phyloP scores from a whole-genome alignment of 768 basidiomycete genomes.

The Serendipita vermifera region DNA sequence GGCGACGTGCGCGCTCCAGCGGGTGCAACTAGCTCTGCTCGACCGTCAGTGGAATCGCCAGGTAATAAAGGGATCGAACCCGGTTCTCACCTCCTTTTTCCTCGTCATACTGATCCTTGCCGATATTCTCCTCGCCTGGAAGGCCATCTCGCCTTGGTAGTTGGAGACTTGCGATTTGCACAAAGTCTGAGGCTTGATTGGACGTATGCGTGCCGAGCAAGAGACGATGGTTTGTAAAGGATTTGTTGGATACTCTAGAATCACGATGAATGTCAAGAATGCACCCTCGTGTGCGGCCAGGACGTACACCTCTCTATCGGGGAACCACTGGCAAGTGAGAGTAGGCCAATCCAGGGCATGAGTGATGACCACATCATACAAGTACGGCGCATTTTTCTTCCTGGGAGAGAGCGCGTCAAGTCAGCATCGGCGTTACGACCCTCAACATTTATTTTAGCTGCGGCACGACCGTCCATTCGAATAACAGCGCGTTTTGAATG shows the following conservation, averaged over 20 bases:
- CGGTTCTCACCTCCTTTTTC: slow-evolving; percentile 49
- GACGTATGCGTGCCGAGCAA: slow-evolving; percentile 97
- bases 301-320: slow-evolving; percentile 83
- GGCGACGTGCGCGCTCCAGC: slow-evolving; percentile 72
- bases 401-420: slow-evolving; percentile 28
- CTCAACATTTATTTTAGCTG: no score
- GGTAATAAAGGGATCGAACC: not conserved
- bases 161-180: slow-evolving; percentile 89
- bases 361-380: slow-evolving; percentile 94
- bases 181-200: slow-evolving; percentile 82
- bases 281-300: no score
- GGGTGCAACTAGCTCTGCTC: slow-evolving; percentile 80
- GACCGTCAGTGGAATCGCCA: not conserved
- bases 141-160: slow-evolving; percentile 71
- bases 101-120: slow-evolving; percentile 72
- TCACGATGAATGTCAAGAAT: not conserved
- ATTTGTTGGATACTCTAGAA: slow-evolving; percentile 71
- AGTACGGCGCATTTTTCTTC: slow-evolving; percentile 96
- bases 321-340: slow-evolving; percentile 97
- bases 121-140: slow-evolving; percentile 63
- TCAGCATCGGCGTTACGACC: no score
- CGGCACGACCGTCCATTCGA: no score
- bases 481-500: no score
- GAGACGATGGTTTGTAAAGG: slow-evolving; percentile 89
- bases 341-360: slow-evolving; percentile 98